Base-by-base conservation (phyloP, 352 stramenopile genomes). In the Phytophthora sojae region DNA sequence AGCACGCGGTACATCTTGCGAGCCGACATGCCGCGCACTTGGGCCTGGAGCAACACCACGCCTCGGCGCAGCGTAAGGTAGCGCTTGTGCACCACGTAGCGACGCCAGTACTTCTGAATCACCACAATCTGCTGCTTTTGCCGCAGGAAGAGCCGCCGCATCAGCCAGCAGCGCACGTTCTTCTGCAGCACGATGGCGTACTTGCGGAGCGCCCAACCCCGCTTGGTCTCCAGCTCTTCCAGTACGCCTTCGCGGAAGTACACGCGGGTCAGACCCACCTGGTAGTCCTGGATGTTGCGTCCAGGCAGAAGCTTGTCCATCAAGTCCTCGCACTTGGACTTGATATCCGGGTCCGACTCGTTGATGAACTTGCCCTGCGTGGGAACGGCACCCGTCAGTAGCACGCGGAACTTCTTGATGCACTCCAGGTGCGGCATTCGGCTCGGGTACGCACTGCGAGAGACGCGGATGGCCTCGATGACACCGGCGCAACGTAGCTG, bases 391-490 rank as follows among this genome's bases (percentile, higher is more conserved):
- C 65, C 67, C 15, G 71, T 77, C 21, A 70, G 42, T 44, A 91
- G 64, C 59, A 92, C 78, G n/a, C 77, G 73, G 69, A 95, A 96
- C 56, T 92, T 95, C 69, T 93, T 95, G 2, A 94, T 57, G 39
- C 87, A 96, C 57, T 95, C 89, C 42, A 81, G 42, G 45, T 96
- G 89, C 11, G 85, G 82, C 45, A 96, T 80, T 39, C 89, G 88
- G 53, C 82, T 95, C 4, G 90, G 89, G 59, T 96, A 96, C 1
- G 88, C 90, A 19, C 87, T 94, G n/a, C 90, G 86, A 53, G 86
- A 93, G 19, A 96, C 90, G 25, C 89, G 90, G 56, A 96, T 96
- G 12, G 90, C 90, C 70, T 96, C 88, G 59, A 96, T 93, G 26
- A 96, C 90, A 61, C 90, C 90, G 1, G 88, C 90, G 50, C 89